Evolutionary conservation across 2,329 filamentous ascomycete species (phyloP).

Genomic region (Thelonectria blattea): DNA sequence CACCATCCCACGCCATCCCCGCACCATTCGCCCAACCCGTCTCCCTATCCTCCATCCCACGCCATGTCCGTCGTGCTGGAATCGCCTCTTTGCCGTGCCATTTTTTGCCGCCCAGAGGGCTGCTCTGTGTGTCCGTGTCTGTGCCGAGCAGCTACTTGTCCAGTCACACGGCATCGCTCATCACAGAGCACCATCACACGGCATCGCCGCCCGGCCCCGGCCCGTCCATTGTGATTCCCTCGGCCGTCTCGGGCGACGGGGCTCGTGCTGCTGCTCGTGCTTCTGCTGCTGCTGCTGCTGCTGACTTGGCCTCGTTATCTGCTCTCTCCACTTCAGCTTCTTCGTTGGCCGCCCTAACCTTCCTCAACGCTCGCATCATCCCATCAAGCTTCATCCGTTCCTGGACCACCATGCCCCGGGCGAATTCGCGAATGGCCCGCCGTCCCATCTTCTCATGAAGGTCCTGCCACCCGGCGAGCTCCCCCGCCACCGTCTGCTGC

Average conservation of each 20-base stretch:
- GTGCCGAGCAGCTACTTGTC: conserved; percentile 11
- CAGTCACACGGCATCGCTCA: neutral
- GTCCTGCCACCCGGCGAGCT: conserved; percentile 94
- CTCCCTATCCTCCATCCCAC: conserved; percentile 31
- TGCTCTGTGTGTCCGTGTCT: conserved; percentile 24
- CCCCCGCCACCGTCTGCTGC: conserved; percentile 88
- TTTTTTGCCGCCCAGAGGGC: conserved; percentile 8
- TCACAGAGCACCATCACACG: conserved; percentile 18
- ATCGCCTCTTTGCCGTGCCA: conserved; percentile 16
- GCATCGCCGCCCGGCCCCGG: conserved; percentile 26
- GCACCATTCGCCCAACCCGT: conserved; percentile 28
- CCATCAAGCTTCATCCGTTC: conserved; percentile 82
- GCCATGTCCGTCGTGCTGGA: conserved; percentile 34
- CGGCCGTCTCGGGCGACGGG: conserved; percentile 23
- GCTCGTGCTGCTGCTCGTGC: neutral
- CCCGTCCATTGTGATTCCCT: conserved; percentile 24
- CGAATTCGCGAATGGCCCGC: conserved; percentile 77
- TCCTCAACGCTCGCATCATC: conserved; percentile 79
- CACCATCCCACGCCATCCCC: conserved; percentile 24
- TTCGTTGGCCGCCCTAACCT: conserved; percentile 47
- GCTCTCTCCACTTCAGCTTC: conserved; percentile 15
- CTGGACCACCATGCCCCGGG: conserved; percentile 76
- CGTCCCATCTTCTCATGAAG: conserved; percentile 80
- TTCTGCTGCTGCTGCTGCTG: conserved; percentile 1
- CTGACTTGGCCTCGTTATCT: conserved; percentile 26